Conservation (phyloP, 768 basidiomycete genomes). For the Kwoniella shandongensis region DNA sequence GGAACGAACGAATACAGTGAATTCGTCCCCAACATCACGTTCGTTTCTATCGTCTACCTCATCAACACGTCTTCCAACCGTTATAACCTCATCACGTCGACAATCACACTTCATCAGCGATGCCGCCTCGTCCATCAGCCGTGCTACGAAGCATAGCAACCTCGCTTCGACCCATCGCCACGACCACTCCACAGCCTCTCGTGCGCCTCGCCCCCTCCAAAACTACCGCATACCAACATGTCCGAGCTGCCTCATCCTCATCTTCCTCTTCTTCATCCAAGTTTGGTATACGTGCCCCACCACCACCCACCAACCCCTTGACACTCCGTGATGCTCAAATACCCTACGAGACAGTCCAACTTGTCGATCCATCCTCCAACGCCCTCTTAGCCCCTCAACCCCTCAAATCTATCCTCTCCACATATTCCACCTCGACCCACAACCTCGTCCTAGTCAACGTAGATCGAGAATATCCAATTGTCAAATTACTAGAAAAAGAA, state of each 20-base stretch:
- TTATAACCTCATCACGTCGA: too few species aligned
- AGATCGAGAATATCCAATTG: constrained; percentile 34
- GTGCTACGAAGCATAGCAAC: neutral
- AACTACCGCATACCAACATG: neutral
- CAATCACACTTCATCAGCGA: too few species aligned
- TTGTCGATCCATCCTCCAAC: constrained; percentile 36
- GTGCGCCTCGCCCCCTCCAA: neutral
- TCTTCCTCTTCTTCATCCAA: constrained; percentile 8
- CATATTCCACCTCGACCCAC: constrained; percentile 33
- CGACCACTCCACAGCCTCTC: neutral
- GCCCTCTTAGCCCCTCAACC: constrained; percentile 32
- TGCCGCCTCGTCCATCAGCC: too few species aligned
- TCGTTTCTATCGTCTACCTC: too few species aligned
- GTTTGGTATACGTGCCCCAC: constrained; percentile 10
- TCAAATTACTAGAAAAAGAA: constrained; percentile 36
- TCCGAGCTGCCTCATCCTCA: neutral
- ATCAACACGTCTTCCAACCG: too few species aligned
- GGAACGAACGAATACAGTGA: neutral
- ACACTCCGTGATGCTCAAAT: constrained; percentile 32
- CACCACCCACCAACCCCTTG: constrained; percentile 5
- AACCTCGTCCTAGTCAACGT: constrained; percentile 38
- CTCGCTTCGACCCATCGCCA: neutral
- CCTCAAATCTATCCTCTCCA: constrained; percentile 26
- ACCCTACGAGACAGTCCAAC: constrained; percentile 40
- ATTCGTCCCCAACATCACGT: too few species aligned